A percentile compares a stretch with the other conserved stretches of the same genome.
Evolutionary conservation across 2,329 filamentous ascomycete species (phyloP).

Genomic region (Hypoxylon sp.): DNA sequence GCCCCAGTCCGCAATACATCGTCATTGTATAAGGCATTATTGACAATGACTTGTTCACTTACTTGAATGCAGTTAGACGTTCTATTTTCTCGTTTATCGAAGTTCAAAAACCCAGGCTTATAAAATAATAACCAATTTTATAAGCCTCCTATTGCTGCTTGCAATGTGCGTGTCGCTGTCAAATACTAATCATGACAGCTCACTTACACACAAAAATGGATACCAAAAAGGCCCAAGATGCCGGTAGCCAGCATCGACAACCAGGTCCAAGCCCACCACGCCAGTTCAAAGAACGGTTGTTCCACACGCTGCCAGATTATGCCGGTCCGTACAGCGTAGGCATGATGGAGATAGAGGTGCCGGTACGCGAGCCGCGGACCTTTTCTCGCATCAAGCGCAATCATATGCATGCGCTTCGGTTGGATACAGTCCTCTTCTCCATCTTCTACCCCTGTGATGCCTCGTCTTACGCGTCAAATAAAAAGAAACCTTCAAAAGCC

Average conservation of each 20-base stretch:
- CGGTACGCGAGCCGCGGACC: constrained; percentile 60
- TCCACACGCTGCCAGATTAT: constrained; percentile 70
- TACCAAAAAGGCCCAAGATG: constrained; percentile 23
- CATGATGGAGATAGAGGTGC: constrained; percentile 77
- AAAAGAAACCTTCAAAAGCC: constrained; percentile 65
- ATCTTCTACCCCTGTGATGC: constrained; percentile 75
- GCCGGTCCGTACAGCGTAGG: constrained; percentile 78
- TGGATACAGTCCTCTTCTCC: constrained; percentile 73
- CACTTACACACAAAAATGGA: constrained; percentile 32
- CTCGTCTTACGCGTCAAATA: constrained; percentile 56
- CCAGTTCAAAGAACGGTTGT: constrained; percentile 56
- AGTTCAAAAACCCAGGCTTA: neutral
- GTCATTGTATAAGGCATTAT: constrained; percentile 34
- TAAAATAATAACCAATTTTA: constrained; percentile 1
- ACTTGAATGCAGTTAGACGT: constrained; percentile 1
- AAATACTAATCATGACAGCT: constrained; percentile 12
- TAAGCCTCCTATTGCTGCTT: neutral
- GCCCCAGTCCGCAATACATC: constrained; percentile 15
- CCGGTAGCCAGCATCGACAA: constrained; percentile 21
- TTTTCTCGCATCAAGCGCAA: constrained; percentile 61
- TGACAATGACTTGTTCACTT: constrained; percentile 1
- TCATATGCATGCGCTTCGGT: constrained; percentile 58
- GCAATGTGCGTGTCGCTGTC: constrained; percentile 5
- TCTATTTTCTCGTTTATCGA: neutral
- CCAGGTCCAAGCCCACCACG: constrained; percentile 38